Evolutionary conservation across 108 stramenopile genomes (phyloP).

Genomic region (Conticribra guillardii): DNA sequence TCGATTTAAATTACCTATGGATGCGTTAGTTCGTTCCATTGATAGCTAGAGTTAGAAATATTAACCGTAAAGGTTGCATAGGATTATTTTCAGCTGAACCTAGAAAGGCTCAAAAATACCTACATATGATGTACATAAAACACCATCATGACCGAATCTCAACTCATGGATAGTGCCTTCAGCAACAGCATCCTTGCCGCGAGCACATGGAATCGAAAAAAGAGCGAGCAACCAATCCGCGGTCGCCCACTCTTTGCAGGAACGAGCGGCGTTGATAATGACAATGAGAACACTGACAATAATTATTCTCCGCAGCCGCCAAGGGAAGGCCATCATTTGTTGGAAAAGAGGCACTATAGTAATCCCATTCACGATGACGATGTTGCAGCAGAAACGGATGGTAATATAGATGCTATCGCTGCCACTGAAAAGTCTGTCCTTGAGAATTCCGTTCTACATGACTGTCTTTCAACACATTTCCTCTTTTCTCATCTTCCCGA

Average conservation of each 20-base stretch:
- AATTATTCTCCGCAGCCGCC: background rate
- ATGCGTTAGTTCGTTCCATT: no score
- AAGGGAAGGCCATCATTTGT: background rate
- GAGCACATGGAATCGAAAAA: background rate
- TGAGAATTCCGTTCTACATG: slow-evolving; percentile 35
- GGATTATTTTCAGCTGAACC: no score
- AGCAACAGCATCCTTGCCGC: background rate
- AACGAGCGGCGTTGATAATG: background rate
- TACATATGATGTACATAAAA: no score
- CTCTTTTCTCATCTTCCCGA: slow-evolving; percentile 20
- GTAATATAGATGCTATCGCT: background rate
- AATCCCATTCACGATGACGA: background rate
- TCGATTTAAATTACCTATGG: no score
- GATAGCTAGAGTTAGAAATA: no score
- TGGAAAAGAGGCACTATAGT: background rate
- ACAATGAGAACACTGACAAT: background rate
- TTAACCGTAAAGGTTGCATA: no score
- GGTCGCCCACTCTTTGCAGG: background rate
- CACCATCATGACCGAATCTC: background rate
- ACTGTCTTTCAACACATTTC: slow-evolving; percentile 43
- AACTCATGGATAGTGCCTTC: background rate
- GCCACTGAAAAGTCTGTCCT: slow-evolving; percentile 21
- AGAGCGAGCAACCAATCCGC: background rate
- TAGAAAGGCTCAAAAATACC: no score
- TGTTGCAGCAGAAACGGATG: background rate